These are phyloP conservation scores for Daldinia sp. DNA, from an alignment of 2,329 filamentous ascomycete genomes.

Conservation along the genomic window DNA sequence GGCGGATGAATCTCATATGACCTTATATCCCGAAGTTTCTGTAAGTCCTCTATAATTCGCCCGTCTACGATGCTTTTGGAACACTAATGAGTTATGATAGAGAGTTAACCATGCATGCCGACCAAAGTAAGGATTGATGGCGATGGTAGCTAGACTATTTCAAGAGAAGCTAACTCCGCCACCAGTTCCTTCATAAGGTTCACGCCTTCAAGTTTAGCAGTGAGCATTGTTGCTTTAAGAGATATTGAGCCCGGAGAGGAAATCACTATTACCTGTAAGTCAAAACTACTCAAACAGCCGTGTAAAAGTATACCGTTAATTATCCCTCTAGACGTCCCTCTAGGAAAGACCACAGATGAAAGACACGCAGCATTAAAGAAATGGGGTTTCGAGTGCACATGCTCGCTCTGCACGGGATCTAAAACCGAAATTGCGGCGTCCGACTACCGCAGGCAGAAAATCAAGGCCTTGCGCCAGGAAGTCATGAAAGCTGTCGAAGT, in stretches of 20 bases:
- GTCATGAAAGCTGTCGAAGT: conserved; percentile 42
- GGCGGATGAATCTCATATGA: conserved; percentile 40
- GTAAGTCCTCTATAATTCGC: conserved; percentile 19
- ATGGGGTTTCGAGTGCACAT: conserved; percentile 49
- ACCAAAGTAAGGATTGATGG: conserved; percentile 45
- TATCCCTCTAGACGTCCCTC: conserved; percentile 41
- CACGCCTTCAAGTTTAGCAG: conserved; percentile 39
- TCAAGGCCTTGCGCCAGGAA: conserved; percentile 40
- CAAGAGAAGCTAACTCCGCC: conserved; percentile 3
- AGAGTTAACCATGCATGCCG: conserved; percentile 49
- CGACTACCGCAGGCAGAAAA: conserved; percentile 45
- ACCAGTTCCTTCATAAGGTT: conserved; percentile 47
- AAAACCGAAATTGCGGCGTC: conserved; percentile 41
- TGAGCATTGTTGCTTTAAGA: conserved; percentile 38
- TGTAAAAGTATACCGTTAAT: conserved; percentile 4
- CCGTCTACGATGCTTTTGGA: neutral
- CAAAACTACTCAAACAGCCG: neutral
- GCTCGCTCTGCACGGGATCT: conserved; percentile 45
- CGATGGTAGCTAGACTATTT: neutral
- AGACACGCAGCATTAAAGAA: conserved; percentile 41
- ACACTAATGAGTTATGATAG: conserved; percentile 28
- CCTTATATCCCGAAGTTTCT: conserved; percentile 39
- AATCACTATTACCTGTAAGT: conserved; percentile 42
- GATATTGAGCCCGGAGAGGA: conserved; percentile 42
- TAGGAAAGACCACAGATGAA: conserved; percentile 43